Conservation (phyloP, 1,284 basidiomycete species). For the Malassezia equina region DNA sequence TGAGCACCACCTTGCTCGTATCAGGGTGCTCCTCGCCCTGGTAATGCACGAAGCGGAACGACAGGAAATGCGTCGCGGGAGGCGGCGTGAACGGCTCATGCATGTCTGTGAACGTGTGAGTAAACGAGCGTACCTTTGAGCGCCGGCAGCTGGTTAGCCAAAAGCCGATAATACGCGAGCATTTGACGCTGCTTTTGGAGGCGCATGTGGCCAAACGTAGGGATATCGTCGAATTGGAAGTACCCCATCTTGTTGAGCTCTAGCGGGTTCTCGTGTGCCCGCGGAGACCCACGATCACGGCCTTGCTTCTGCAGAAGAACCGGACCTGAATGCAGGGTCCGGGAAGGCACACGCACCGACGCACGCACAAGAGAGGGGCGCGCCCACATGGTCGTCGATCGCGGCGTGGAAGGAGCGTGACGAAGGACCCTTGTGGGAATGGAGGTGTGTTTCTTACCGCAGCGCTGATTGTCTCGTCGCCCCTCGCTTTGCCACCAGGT, state of each 20-base stretch:
- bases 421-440: neutral
- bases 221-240: constrained; percentile 44
- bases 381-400: neutral
- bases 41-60: constrained; percentile 46
- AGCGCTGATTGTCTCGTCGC: neutral
- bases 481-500: neutral
- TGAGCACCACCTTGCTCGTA: constrained; percentile 46
- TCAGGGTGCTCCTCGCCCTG: constrained; percentile 49
- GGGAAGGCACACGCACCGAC: neutral
- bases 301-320: constrained; percentile 18
- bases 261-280: constrained; percentile 24
- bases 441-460: constrained; percentile 13
- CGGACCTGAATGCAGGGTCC: neutral
- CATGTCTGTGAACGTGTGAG: constrained; percentile 27
- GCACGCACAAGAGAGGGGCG: neutral
- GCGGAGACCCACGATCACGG: constrained; percentile 22
- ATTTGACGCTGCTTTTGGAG: constrained; percentile 34
- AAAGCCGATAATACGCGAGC: constrained; percentile 30
- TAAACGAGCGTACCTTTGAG: constrained; percentile 17
- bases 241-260: constrained; percentile 28
- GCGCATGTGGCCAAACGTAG: constrained; percentile 37
- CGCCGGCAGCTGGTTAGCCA: constrained; percentile 42
- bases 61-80: constrained; percentile 18
- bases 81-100: constrained; percentile 42
- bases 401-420: neutral